These are phyloP conservation scores for Xylariales sp. DNA, from an alignment of 2,329 filamentous ascomycete species.

Conservation along the genomic window DNA sequence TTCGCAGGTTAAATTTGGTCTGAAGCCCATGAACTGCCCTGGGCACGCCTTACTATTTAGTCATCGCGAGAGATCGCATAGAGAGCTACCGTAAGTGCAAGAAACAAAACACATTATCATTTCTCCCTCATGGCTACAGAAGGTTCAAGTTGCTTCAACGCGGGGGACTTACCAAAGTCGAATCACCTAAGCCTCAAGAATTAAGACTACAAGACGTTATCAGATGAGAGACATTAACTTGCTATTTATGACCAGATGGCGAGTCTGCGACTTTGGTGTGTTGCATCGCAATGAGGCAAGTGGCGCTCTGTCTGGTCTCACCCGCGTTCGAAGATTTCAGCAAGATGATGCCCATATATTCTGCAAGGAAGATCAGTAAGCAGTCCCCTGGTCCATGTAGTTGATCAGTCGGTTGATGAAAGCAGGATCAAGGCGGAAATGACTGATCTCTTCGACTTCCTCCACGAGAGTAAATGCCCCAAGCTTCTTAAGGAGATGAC, in stretches of 20 bases:
- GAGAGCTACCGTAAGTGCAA: conserved; percentile 80
- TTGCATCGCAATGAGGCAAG: conserved; percentile 85
- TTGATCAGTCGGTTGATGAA: too few relatives aligned
- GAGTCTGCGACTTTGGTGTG: conserved; percentile 82
- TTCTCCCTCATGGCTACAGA: too few relatives aligned
- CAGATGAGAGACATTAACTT: too few relatives aligned
- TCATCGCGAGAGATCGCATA: conserved; percentile 67
- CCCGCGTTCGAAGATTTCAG: conserved; percentile 79
- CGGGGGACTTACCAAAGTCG: too few relatives aligned
- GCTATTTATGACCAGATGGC: too few relatives aligned
- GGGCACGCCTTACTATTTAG: conserved; percentile 83
- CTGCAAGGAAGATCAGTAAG: conserved; percentile 58
- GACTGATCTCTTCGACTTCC: conserved; percentile 64
- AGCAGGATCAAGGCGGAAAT: conserved; percentile 63
- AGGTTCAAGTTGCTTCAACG: too few relatives aligned
- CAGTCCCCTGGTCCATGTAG: too few relatives aligned
- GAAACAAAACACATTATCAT: too few relatives aligned
- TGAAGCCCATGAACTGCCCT: conserved; percentile 93
- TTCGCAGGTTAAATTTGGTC: conserved; percentile 73
- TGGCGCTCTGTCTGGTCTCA: conserved; percentile 75
- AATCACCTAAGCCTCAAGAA: too few relatives aligned
- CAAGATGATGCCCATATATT: conserved; percentile 93
- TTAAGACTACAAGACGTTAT: too few relatives aligned
- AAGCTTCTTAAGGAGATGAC: too few relatives aligned
- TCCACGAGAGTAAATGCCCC: too few relatives aligned